Evolutionary conservation across 768 basidiomycete genomes (phyloP).

Genomic region (Pisolithus tinctorius): DNA sequence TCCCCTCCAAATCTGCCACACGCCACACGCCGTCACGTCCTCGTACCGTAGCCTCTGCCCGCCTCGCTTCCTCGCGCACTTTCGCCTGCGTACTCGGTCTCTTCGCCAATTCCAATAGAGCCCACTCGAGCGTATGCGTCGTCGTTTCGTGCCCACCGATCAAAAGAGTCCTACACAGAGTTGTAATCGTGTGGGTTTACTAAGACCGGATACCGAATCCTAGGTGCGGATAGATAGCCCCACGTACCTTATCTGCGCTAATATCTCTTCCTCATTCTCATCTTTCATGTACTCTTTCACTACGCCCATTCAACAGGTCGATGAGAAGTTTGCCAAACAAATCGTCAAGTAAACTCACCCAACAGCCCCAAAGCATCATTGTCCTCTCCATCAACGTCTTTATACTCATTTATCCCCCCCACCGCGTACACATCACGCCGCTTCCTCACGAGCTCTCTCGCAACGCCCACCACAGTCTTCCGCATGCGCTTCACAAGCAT

Average conservation of each 20-base stretch:
- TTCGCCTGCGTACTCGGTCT: constrained; percentile 7
- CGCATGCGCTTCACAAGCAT: constrained; percentile 27
- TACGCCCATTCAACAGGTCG: not conserved
- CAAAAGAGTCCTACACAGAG: constrained; percentile 29
- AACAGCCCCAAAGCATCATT: constrained; percentile 49
- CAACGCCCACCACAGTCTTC: constrained; percentile 26
- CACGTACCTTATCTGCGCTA: constrained; percentile 38
- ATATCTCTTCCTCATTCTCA: constrained; percentile 42
- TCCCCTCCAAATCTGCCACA: constrained; percentile 11
- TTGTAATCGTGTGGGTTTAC: not conserved
- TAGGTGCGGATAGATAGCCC: not conserved
- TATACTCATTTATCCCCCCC: constrained; percentile 8
- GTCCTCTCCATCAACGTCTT: constrained; percentile 23
- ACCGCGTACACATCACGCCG: constrained; percentile 26
- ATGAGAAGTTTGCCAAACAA: not conserved
- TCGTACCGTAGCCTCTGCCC: not conserved
- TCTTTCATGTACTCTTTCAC: constrained; percentile 37
- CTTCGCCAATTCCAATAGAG: constrained; percentile 14
- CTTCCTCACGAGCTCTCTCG: constrained; percentile 33
- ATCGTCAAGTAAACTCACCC: constrained; percentile 27
- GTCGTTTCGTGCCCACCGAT: constrained; percentile 53
- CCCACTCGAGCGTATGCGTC: constrained; percentile 37
- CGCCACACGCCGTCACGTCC: constrained; percentile 7
- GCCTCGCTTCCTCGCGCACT: constrained; percentile 11
- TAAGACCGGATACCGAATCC: not conserved